Base-by-base conservation (phyloP, 2,329 filamentous ascomycete genomes). In the Mollisia scopiformis region DNA sequence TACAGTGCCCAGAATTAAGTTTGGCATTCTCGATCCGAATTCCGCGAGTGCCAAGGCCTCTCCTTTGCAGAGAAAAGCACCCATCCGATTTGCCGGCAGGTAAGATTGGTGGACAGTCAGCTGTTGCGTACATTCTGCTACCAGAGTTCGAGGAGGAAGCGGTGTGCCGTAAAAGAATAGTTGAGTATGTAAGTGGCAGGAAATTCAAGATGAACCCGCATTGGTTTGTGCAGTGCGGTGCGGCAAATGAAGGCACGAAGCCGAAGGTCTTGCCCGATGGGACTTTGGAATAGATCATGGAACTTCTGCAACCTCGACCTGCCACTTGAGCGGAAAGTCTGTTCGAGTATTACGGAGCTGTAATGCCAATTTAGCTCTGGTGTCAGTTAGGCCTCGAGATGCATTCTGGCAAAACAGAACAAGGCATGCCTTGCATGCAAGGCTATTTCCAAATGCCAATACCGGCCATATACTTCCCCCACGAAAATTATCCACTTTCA, bases 161-260 rank as follows among this genome's bases (percentile, higher is more conserved):
- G 57, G 57, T 58, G 49, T 58, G 57, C 56, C 49, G 57, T 58
- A 54, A 58, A 51, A 58, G 14, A 28, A 43, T 2, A 51, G 49
- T 19, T 21, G 49, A n/a, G n/a, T n/a, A n/a, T n/a, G n/a, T n/a
- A n/a, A n/a, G n/a, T n/a, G n/a, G n/a, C n/a, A n/a, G n/a, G n/a
- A n/a, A n/a, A n/a, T n/a, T n/a, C n/a, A n/a, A n/a, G n/a, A n/a
- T n/a, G n/a, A n/a, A n/a, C n/a, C n/a, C n/a, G n/a, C n/a, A n/a
- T n/a, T n/a, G n/a, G n/a, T n/a, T n/a, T n/a, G n/a, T n/a, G 39
- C 21, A 19, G 16, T 43, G 3, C 5, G 8, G n/a, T 43, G 23
- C 14, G 43, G 43, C 43, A 47, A 27, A 47, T 47, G 25, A 28
- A 14, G 28, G 43, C n/a, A n/a, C n/a, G n/a, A n/a, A n/a, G n/a